Evolutionary conservation across 2,329 filamentous ascomycete species (phyloP), one percentile per base, ranked within the genome.

Genomic region (Claviceps lovelessii): DNA sequence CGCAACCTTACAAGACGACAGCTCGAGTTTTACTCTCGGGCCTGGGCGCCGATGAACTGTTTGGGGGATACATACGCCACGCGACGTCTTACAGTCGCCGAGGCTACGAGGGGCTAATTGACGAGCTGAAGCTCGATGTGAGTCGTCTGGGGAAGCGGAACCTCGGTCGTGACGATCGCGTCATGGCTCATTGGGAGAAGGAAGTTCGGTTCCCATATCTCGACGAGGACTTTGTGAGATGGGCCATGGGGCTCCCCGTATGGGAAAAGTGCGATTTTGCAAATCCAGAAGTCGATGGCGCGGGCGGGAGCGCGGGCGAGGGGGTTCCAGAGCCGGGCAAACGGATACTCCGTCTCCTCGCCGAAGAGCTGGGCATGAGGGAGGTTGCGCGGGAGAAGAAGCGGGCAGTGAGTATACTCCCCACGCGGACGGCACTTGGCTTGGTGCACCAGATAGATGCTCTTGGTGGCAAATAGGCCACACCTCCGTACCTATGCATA

Each of bases 11-110:
- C 64, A 76, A 72, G 10, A 90, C 88, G 0, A 73, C 83, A 0
- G 88, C 90, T 1, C 83, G 89, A 37, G 88, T 96, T 0, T 78
- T 98, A 1, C 75, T 98, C 0, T 97, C 93, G 0, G 94, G 93
- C 0, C 79, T 98, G 1, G 93, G 94, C 1, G 94, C 94, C 1
- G 93, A 98, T 64, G 93, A 98, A 70, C 79, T 98, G 1, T 97
- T 98, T 65, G 93, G 88, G 17, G 93, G 93, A 8, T 98, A 98
- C 66, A 83, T 82, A 10, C 83, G 94, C 8, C 93, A 98, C 63
- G 79, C 81, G 2, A 81, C 82, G 4, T 89, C 90, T 0, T 96
- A 86, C 65, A 73, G 76, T 7, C 79, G 85, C 8, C 71, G 73
- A 19, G 86, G 88, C 0, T 89, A 88, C 61, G 57, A 70, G 0